These are phyloP conservation scores for Geranium brycei DNA, from an alignment of 345 rosid species.

Conservation along the genomic window DNA sequence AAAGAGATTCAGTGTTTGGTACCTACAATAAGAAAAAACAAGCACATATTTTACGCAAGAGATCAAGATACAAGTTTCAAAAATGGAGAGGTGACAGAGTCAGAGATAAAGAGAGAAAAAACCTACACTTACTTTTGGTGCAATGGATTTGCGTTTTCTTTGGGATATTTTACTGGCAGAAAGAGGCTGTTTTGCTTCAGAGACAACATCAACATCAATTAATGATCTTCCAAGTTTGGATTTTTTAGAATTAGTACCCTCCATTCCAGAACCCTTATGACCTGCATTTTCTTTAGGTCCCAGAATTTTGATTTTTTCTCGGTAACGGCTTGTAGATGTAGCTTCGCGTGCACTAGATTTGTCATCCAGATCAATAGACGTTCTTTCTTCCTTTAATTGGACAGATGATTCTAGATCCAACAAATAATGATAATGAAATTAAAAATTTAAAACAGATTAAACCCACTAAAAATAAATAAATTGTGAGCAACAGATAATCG, in stretches of 20 bases:
- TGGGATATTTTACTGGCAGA: slow-evolving; percentile 23
- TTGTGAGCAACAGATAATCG: neutral
- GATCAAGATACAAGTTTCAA: neutral
- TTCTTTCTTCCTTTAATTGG: slow-evolving; percentile 57
- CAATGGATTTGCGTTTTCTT: slow-evolving; percentile 41
- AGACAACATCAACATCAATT: slow-evolving; percentile 19
- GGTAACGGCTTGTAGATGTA: slow-evolving; percentile 28
- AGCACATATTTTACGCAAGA: slow-evolving; percentile 1
- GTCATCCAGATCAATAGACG: slow-evolving; percentile 30
- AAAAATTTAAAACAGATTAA: neutral
- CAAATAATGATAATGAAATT: neutral
- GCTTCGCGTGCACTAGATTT: slow-evolving; percentile 43
- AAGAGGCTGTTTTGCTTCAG: slow-evolving; percentile 29
- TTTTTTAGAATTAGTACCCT: slow-evolving; percentile 30
- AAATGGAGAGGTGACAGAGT: neutral
- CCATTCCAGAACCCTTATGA: slow-evolving; percentile 21
- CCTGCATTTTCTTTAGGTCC: slow-evolving; percentile 31
- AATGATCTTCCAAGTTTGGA: slow-evolving; percentile 37
- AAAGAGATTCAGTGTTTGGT: slow-evolving; percentile 28
- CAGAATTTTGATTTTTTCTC: slow-evolving; percentile 27
- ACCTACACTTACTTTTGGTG: slow-evolving; percentile 23
- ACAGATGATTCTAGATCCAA: slow-evolving; percentile 48
- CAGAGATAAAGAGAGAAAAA: slow-evolving; percentile 6
- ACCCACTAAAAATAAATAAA: neutral
- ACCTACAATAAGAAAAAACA: slow-evolving; percentile 28